phyloP scores from a whole-genome alignment of 2,329 filamentous ascomycete genomes.

The Remersonia thermophila region DNA sequence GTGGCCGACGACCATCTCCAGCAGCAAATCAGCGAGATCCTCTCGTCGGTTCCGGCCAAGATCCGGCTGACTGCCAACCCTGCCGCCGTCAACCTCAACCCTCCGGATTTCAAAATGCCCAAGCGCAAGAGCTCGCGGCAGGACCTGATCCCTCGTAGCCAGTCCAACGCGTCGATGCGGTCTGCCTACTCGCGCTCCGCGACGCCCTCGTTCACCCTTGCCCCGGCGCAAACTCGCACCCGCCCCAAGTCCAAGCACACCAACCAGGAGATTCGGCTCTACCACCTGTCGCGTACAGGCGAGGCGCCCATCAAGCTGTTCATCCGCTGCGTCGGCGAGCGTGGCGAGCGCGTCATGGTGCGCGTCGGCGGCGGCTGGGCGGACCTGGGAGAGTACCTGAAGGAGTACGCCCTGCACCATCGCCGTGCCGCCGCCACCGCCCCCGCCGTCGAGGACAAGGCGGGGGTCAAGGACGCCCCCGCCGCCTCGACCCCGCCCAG shows the following conservation, averaged over 20 bases:
- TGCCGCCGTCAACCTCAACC: slow-evolving; percentile 38
- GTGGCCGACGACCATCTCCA: slow-evolving; percentile 57
- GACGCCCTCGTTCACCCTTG: slow-evolving; percentile 57
- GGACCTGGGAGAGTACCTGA: slow-evolving; percentile 85
- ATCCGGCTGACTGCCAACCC: slow-evolving; percentile 58
- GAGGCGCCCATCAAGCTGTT: slow-evolving; percentile 89
- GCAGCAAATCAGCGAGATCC: slow-evolving; percentile 66
- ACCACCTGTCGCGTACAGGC: slow-evolving; percentile 77
- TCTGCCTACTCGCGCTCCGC: slow-evolving; percentile 37
- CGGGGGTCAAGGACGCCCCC: slow-evolving; percentile 39
- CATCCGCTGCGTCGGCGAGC: slow-evolving; percentile 81
- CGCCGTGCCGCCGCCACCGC: slow-evolving; percentile 48
- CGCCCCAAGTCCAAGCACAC: slow-evolving; percentile 37
- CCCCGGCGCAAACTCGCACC: slow-evolving; percentile 40
- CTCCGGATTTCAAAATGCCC: slow-evolving; percentile 43
- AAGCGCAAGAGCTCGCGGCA: slow-evolving; percentile 25
- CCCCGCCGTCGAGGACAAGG: slow-evolving; percentile 35
- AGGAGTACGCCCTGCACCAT: slow-evolving; percentile 87
- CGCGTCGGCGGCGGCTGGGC: slow-evolving; percentile 97
- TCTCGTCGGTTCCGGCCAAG: slow-evolving; percentile 64
- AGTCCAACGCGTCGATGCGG: slow-evolving; percentile 34
- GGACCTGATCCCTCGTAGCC: slow-evolving; percentile 34
- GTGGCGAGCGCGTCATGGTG: slow-evolving; percentile 91
- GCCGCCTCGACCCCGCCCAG: slow-evolving; percentile 24
- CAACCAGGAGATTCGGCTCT: slow-evolving; percentile 73